A percentile compares a stretch with the other conserved stretches of the same genome.
These are phyloP conservation scores for Nitzschia inconspicua DNA, from an alignment of 108 stramenopile genomes.

Conservation along the genomic window DNA sequence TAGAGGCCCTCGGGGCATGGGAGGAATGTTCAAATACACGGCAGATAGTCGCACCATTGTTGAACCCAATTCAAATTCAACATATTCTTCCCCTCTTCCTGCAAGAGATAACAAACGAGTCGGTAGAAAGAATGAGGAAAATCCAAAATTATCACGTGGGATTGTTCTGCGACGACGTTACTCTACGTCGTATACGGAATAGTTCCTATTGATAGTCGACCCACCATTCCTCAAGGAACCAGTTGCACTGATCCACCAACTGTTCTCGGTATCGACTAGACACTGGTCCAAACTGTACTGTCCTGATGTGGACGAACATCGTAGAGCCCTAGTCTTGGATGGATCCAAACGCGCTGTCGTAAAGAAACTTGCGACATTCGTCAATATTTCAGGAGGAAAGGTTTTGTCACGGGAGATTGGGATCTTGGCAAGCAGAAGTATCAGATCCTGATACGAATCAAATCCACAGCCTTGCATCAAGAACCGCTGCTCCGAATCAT, in stretches of 20 bases:
- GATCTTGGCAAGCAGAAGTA: neutral
- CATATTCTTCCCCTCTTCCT: conserved; percentile 25
- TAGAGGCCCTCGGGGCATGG: conserved; percentile 22
- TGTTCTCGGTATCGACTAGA: neutral
- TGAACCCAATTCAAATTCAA: conserved; percentile 18
- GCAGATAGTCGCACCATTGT: conserved; percentile 7
- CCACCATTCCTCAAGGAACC: conserved; percentile 14
- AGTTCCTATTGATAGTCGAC: no score
- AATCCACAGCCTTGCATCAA: neutral
- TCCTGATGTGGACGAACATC: conserved; percentile 8
- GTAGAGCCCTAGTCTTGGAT: neutral
- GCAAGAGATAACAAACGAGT: no score
- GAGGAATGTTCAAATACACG: conserved; percentile 17
- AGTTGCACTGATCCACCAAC: conserved; percentile 24
- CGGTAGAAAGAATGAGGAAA: no score
- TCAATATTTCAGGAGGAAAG: conserved; percentile 17
- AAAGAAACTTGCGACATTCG: conserved; percentile 18
- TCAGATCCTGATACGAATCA: neutral
- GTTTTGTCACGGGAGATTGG: neutral
- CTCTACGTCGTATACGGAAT: no score
- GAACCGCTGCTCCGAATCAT: neutral
- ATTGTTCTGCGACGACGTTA: no score
- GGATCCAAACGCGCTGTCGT: neutral
- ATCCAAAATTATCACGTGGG: no score
- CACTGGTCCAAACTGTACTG: conserved; percentile 5